Base-by-base conservation (phyloP, 192 early-diverging fungal species). In the Neocallimastix lanati region DNA sequence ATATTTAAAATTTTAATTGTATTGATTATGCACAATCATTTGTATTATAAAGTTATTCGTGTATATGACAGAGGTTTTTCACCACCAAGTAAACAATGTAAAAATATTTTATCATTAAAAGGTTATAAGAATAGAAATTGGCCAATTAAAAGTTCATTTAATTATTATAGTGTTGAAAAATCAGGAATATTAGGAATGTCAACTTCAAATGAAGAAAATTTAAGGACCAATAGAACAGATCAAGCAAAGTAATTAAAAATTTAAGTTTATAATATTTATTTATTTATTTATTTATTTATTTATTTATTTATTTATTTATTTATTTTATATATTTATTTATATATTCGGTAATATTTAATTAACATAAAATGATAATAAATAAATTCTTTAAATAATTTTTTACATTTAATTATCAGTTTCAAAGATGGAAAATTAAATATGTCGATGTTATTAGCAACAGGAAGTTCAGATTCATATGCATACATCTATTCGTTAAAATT, bases 71-170 rank as follows among this genome's bases (percentile, higher is more conserved):
- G 94, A 27, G 94, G 94, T 11, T 90, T 93, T 78, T 87, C 91
- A 78, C 92, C 94, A 37, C 93, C 93, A 27, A 90, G 88, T 76
- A 91, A 89, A 27, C 79, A 84, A 21, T 87, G 89, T 30, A 88
- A 93, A 21, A 84, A 93, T 21, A 88, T 93, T 7, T 93, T 95
- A 81, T 88, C 93, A 16, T 86, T 98, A 38, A 96, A 95, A 77
- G 96, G 96, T 1, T 92, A 93, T 83, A 94, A 94, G 81, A 96
- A 95, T 84, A 94, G 93, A 80, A 95, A 96, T 85, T 98, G 94
- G 95, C 95, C 96, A 4, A 96, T 98, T 81, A 95, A 93, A 82
- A 92, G 91, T 58, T 92, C 94, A 0, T 96, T 96, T 79, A 91
- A 92, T 78, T 85, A 88, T 21, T 50, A 50, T 50, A 50, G 3